Percentiles rank a stretch among this genome's conserved stretches.
phyloP scores from a whole-genome alignment of 2,329 filamentous ascomycete species.

The Mariannaea elegans region DNA sequence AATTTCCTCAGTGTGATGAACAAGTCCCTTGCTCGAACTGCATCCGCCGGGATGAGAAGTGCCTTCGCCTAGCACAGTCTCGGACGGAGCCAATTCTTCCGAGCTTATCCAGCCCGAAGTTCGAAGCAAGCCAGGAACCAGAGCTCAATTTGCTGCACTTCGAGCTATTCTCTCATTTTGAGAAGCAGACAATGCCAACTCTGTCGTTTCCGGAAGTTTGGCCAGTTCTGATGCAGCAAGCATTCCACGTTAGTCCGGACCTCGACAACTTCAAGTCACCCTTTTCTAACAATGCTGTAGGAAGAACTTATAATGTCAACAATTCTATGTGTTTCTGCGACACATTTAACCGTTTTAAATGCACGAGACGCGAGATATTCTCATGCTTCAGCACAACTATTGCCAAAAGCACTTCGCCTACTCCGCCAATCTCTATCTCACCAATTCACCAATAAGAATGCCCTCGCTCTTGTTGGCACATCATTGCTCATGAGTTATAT shows the following conservation, averaged over 20 bases:
- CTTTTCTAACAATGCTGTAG: not conserved
- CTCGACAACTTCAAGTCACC: not conserved
- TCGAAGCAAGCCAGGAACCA: constrained; percentile 1
- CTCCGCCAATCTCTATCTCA: not conserved
- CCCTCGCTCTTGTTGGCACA: not conserved
- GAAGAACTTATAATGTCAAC: constrained; percentile 11
- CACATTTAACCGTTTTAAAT: not conserved
- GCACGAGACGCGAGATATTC: not conserved
- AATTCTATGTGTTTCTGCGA: constrained; percentile 1
- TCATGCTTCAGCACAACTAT: not conserved
- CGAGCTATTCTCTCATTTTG: constrained; percentile 8
- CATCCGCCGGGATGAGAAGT: not conserved
- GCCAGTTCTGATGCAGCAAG: constrained; percentile 8
- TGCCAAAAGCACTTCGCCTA: not conserved
- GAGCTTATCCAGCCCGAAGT: not conserved
- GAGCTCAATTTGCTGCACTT: constrained; percentile 8
- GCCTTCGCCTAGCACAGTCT: not conserved
- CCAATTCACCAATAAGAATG: not conserved
- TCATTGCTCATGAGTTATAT: constrained; percentile 14
- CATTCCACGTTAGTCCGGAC: constrained; percentile 3
- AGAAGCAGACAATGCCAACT: constrained; percentile 2
- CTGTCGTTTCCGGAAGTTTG: constrained; percentile 7
- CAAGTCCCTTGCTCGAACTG: constrained; percentile 1
- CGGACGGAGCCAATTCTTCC: not conserved
- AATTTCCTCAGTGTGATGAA: constrained; percentile 2